phyloP scores from a whole-genome alignment of 2,329 filamentous ascomycete genomes.

The Elsinoe batatas region DNA sequence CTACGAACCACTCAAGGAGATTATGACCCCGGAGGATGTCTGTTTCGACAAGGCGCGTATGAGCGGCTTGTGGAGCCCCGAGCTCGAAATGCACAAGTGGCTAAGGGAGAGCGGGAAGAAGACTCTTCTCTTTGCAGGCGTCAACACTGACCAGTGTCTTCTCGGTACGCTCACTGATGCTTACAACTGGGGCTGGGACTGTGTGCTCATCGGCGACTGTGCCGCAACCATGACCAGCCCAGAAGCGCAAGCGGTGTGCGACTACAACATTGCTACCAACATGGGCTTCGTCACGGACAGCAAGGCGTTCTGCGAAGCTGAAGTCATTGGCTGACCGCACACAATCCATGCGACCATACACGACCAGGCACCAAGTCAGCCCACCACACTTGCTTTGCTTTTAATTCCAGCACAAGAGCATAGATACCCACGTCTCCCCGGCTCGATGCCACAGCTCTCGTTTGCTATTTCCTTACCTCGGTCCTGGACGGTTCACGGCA shows the following conservation, averaged over 20 bases:
- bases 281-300: slow-evolving; percentile 35
- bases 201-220: slow-evolving; percentile 32
- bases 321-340: slow-evolving; percentile 13
- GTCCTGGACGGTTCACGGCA: background rate
- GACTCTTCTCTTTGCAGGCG: slow-evolving; percentile 33
- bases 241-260: slow-evolving; percentile 31
- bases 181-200: slow-evolving; percentile 35
- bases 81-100: slow-evolving; percentile 33
- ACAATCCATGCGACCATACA: background rate
- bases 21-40: slow-evolving; percentile 30
- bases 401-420: background rate
- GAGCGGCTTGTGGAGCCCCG: slow-evolving; percentile 33
- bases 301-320: slow-evolving; percentile 24
- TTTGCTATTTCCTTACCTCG: background rate
- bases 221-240: slow-evolving; percentile 33
- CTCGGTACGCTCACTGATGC: slow-evolving; percentile 34
- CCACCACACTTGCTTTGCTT: background rate
- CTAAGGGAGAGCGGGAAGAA: slow-evolving; percentile 32
- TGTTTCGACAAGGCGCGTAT: slow-evolving; percentile 37
- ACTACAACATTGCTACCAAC: slow-evolving; percentile 35
- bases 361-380: background rate
- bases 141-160: slow-evolving; percentile 36
- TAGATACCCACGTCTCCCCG: slow-evolving; percentile 4
- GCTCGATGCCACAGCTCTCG: background rate
- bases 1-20: slow-evolving; percentile 31